Evolutionary conservation across 345 rosid species (phyloP).

Genomic region (Brassica juncea): DNA sequence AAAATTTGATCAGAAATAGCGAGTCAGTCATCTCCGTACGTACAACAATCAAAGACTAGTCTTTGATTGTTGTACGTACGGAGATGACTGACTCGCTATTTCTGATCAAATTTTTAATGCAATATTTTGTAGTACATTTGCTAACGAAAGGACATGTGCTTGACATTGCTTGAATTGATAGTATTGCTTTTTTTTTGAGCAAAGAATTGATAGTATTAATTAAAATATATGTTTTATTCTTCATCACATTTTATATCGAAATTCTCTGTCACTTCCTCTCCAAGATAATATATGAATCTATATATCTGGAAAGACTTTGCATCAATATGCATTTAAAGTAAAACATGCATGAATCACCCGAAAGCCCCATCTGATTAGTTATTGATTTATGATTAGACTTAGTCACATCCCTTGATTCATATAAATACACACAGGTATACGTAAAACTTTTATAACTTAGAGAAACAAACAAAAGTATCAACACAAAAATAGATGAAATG

Average conservation of each 20-base stretch:
- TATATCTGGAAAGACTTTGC: not conserved
- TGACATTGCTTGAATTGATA: not conserved
- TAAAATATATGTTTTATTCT: not conserved
- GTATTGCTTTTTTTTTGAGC: too few species aligned
- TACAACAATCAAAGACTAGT: too few species aligned
- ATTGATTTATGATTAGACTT: not conserved
- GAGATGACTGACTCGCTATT: not conserved
- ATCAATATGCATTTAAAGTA: not conserved
- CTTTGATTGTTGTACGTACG: not conserved
- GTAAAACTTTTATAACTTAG: not conserved
- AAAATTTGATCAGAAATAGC: not conserved
- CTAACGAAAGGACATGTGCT: not conserved
- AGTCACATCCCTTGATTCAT: not conserved
- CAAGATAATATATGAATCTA: not conserved
- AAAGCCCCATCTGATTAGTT: constrained; percentile 7
- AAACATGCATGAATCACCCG: constrained; percentile 15
- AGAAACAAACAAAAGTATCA: not conserved
- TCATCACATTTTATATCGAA: not conserved
- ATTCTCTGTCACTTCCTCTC: not conserved
- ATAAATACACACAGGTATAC: constrained; percentile 1
- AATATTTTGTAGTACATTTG: not conserved
- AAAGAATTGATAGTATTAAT: too few species aligned
- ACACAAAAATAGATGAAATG: constrained; percentile 1
- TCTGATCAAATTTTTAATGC: not conserved
- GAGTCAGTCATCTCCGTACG: not conserved